Base-by-base conservation (phyloP, 2,329 filamentous ascomycete species). In the Fusarium caatingaense region DNA sequence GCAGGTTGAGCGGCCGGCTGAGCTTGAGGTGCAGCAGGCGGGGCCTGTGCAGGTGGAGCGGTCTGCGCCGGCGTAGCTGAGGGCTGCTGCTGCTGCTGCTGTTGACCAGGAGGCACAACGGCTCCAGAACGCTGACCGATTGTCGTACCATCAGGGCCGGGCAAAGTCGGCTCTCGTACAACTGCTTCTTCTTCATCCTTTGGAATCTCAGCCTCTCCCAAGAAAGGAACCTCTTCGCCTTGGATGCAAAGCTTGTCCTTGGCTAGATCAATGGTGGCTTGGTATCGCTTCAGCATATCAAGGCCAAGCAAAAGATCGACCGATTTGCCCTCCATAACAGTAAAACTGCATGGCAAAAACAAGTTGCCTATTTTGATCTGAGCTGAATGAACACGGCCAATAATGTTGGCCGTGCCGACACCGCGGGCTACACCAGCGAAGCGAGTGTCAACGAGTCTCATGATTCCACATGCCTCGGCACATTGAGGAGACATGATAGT, bases 401-500 rank as follows among this genome's bases (percentile, higher is more conserved):
- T 90, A 73, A 99, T 98, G 61, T 91, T 92, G 25, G 96, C 96
- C 1, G 96, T 98, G 56, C 96, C 96, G 5, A 99, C 96, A 68
- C 96, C 96, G 64, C 92, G 91, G 45, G 96, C 96, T 56, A 98
- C 91, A 68, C 96, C 96, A 7, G 93, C 92, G 78, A 96, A 99
- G 46, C 96, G 91, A 73, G 89, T 92, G 81, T 99, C 96, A 59
- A 99, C 93, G 16, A 99, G 88, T 50, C 95, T 92, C 92, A 97
- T 97, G 80, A 99, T 98, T 74, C 93, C 93, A 78, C 96, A 99
- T 11, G 90, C 87, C 77, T 97, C 93, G 27, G 96, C 96, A 77
- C 94, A 98, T 25, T 90, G 86, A 8, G 96, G 96, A 8, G 95
- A 98, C 96, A 99, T 99, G 83, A 99, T 98, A 54, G 96, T 99